Base-by-base conservation (phyloP, 1,284 basidiomycete genomes). In the Ustanciosporium gigantosporum region DNA sequence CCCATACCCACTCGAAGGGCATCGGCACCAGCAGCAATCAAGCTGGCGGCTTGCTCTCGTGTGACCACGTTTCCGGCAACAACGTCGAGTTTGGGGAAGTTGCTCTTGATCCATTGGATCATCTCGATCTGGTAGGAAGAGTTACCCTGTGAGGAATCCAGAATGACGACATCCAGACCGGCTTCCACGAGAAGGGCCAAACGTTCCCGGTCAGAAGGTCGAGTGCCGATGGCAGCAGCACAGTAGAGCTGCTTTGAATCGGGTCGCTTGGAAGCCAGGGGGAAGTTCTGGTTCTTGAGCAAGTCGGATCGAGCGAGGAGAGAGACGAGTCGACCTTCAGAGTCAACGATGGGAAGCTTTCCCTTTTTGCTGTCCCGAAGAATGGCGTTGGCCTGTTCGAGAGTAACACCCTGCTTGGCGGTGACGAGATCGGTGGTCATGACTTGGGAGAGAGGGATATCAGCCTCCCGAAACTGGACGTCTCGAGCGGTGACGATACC, bases 1-100 rank as follows among this genome's bases (percentile, higher is more conserved):
- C 94, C 94, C 94, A 99, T 99, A 44, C 94, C 95, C 34, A 99
- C 84, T 37, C 91, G 88, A 9, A 98, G 84, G 31, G 84, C 94
- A 71, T 99, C 94, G 6, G 93, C 94, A 50, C 94, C 95, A 5
- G 91, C 94, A 19, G 84, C 87, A 66, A 99, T 97, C 52, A 99
- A 86, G 46, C 83, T 86, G 15, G 95, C 94, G 4, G 94, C 94
- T 79, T 98, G 94, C 78, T 96, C 94, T 51, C 95, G 88, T 7
- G 93, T 97, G 51, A 98, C 94, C 53, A 98, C 92, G 78, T 98
- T 97, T 34, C 94, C 94, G 2, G 91, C 94, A 50, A 98, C 90
- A 66, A 97, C 88, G 73, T 98, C 91, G n/a, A 77, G 35, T 24
- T 68, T 55, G 91, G 85, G 57, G 84, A 82, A 31, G 1, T 85